A percentile compares a stretch with the other conserved stretches of the same genome.
phyloP scores from a whole-genome alignment of 176 grass and related monocot genomes.

The Oryza brachyantha region DNA sequence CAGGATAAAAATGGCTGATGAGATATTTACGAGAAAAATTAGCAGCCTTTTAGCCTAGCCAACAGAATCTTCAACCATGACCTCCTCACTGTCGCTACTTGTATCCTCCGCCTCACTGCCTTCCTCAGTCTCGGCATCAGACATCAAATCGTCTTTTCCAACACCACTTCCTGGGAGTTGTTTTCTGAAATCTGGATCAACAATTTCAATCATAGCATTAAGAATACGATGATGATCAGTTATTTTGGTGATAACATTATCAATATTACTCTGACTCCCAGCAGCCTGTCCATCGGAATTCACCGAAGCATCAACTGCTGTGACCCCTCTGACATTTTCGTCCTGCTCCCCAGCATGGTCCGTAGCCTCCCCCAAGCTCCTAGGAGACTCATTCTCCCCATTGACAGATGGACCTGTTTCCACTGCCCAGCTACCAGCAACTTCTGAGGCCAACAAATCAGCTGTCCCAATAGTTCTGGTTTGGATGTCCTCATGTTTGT shows the following conservation, averaged over 20 bases:
- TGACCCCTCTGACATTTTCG: constrained; percentile 1
- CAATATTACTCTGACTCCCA: constrained; percentile 64
- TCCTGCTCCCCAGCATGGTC: constrained; percentile 25
- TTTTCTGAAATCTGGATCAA: constrained; percentile 63
- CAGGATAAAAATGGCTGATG: background rate
- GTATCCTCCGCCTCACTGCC: constrained; percentile 32
- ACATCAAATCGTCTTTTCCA: constrained; percentile 41
- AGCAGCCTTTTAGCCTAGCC: constrained; percentile 28
- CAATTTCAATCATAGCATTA: constrained; percentile 67
- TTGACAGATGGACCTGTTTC: constrained; percentile 62
- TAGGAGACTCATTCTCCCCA: constrained; percentile 64
- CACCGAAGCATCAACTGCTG: constrained; percentile 46
- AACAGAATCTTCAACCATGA: constrained; percentile 61
- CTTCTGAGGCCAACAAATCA: constrained; percentile 92
- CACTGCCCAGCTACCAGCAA: constrained; percentile 89
- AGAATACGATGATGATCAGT: constrained; percentile 39
- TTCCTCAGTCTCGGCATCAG: constrained; percentile 74
- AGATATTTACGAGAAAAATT: constrained; percentile 32
- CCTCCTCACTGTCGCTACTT: constrained; percentile 35
- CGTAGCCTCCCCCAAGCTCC: constrained; percentile 50
- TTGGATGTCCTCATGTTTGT: constrained; percentile 51
- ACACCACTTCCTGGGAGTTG: constrained; percentile 33
- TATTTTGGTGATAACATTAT: constrained; percentile 27
- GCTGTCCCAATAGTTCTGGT: constrained; percentile 53
- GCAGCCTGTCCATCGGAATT: constrained; percentile 58